phyloP scores from a whole-genome alignment of 768 basidiomycete species.

The Hysterangium stoloniferum region DNA sequence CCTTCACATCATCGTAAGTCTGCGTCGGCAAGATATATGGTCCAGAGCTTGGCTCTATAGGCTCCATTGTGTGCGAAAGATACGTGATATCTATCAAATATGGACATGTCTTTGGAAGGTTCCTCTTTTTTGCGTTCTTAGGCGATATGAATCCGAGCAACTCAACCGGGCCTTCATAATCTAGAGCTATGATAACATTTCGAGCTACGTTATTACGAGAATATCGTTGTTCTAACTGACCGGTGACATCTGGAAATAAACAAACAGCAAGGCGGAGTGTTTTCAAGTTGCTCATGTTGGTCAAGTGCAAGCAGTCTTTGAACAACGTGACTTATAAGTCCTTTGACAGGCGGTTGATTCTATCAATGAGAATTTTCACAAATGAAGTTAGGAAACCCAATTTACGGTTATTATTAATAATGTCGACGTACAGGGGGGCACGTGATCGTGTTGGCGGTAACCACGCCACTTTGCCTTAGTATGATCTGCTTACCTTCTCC shows the following conservation, averaged over 20 bases:
- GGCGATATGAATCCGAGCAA: conserved; percentile 19
- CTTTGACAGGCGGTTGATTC: no score
- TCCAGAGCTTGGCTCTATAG: conserved; percentile 14
- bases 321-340: no score
- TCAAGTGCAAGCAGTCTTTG: no score
- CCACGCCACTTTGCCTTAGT: neutral
- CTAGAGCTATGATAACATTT: conserved; percentile 13
- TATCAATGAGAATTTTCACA: no score
- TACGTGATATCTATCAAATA: conserved; percentile 16
- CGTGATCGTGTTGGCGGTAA: neutral
- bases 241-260: conserved; percentile 24
- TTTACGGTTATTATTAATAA: no score
- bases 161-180: conserved; percentile 29
- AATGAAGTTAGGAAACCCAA: no score
- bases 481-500: neutral
- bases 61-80: conserved; percentile 17
- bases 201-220: neutral
- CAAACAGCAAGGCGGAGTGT: conserved; percentile 22
- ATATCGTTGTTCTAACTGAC: neutral
- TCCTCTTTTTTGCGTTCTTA: neutral
- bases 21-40: conserved; percentile 7
- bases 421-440: no score
- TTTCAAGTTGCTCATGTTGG: neutral
- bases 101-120: neutral
- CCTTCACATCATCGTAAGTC: conserved; percentile 7